phyloP scores from a whole-genome alignment of 1,284 basidiomycete species.

The Puccinia horiana region DNA sequence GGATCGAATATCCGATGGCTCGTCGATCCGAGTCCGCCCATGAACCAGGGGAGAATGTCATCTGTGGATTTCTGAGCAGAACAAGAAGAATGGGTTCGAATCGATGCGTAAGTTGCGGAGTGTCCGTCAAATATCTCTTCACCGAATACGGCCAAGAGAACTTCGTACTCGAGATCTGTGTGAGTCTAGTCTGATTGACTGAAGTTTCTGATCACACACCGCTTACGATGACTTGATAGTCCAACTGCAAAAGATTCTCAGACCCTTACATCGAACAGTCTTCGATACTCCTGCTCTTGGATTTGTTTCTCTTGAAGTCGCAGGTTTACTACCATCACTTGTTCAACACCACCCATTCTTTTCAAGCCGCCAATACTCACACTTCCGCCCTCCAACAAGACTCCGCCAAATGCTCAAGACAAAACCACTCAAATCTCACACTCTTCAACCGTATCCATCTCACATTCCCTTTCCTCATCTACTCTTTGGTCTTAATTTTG shows the following conservation, averaged over 20 bases:
- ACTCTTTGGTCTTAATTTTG: constrained; percentile 14
- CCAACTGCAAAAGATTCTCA: constrained; percentile 24
- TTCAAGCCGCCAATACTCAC: constrained; percentile 2
- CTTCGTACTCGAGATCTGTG: constrained; percentile 39
- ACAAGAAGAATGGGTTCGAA: constrained; percentile 1
- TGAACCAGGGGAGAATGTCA: no score
- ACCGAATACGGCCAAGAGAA: constrained; percentile 42
- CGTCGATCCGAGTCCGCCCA: no score
- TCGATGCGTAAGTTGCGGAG: constrained; percentile 21
- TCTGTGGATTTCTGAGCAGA: no score
- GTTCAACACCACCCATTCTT: constrained; percentile 13
- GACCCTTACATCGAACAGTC: constrained; percentile 49
- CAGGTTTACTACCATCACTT: constrained; percentile 36
- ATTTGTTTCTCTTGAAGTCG: constrained; percentile 38
- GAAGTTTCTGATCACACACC: no score
- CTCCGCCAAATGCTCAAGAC: background rate
- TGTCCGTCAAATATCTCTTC: constrained; percentile 17
- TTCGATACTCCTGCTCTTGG: constrained; percentile 20
- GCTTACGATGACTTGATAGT: background rate
- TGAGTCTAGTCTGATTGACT: background rate
- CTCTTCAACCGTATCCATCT: background rate
- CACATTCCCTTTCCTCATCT: background rate
- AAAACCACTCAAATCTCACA: background rate
- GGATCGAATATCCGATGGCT: no score
- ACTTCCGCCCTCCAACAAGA: background rate